phyloP scores from a whole-genome alignment of 2,329 filamentous ascomycete genomes.

The Fusarium kyushuense region DNA sequence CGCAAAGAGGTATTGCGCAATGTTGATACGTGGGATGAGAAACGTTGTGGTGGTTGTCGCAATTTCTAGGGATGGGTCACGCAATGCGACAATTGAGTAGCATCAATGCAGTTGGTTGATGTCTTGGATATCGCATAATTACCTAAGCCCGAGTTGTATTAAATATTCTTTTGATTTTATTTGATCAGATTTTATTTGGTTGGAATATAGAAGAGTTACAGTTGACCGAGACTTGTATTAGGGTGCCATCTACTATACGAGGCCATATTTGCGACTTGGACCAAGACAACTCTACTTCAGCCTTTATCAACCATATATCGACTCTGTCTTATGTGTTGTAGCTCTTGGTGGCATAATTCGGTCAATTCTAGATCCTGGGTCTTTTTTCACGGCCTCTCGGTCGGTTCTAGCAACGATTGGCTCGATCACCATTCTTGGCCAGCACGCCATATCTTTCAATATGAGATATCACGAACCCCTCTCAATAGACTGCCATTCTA shows the following conservation, averaged over 20 bases:
- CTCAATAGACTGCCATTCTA: constrained; percentile 26
- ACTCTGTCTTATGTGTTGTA: too few relatives aligned
- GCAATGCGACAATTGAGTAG: constrained; percentile 33
- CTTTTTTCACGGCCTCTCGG: constrained; percentile 35
- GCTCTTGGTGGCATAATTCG: background rate
- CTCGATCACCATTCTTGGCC: background rate
- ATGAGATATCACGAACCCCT: constrained; percentile 25
- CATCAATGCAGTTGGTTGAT: background rate
- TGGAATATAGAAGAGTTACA: constrained; percentile 3
- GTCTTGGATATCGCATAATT: background rate
- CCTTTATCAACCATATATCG: background rate
- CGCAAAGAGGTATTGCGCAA: constrained; percentile 38
- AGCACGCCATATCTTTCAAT: constrained; percentile 42
- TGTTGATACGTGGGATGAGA: constrained; percentile 19
- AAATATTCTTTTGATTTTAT: accelerated
- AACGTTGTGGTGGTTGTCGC: constrained; percentile 36
- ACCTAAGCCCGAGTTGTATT: accelerated
- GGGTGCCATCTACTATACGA: background rate
- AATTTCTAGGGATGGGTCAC: constrained; percentile 45
- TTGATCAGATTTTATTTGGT: accelerated
- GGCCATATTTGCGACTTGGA: background rate
- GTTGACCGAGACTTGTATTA: background rate
- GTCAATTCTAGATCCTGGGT: background rate
- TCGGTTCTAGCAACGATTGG: constrained; percentile 43
- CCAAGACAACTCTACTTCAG: background rate